A percentile compares a stretch with the other conserved stretches of the same genome.
phyloP scores from a whole-genome alignment of 129 eudicot genomes.

The Chrysanthemum lavandulifolium region DNA sequence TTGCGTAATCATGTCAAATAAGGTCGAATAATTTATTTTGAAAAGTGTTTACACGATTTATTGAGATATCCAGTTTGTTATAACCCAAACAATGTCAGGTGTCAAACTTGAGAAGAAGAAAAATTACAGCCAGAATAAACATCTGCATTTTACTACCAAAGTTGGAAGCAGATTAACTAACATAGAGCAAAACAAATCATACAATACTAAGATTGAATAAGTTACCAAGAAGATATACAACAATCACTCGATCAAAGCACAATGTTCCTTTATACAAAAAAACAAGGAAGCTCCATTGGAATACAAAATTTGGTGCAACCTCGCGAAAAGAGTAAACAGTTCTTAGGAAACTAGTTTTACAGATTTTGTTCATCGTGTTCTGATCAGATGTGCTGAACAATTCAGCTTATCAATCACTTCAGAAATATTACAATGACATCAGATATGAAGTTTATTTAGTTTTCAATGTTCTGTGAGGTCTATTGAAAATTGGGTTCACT shows the following conservation, averaged over 20 bases:
- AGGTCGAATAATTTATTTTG: too few relatives aligned
- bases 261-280: constrained; percentile 26
- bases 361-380: constrained; percentile 13
- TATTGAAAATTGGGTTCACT: constrained; percentile 53
- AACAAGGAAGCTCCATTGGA: constrained; percentile 35
- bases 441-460: constrained; percentile 26
- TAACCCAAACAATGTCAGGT: background rate
- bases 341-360: constrained; percentile 1
- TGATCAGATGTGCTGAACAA: constrained; percentile 15
- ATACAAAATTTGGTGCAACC: constrained; percentile 50
- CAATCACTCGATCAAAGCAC: background rate
- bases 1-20: too few relatives aligned
- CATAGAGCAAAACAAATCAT: background rate
- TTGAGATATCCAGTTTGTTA: too few relatives aligned
- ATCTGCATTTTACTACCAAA: background rate
- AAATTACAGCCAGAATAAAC: background rate
- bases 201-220: background rate
- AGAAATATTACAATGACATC: background rate
- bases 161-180: background rate
- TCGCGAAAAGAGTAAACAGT: constrained; percentile 14
- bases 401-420: constrained; percentile 13
- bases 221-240: constrained; percentile 3
- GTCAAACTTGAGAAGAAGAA: background rate
- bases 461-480: constrained; percentile 32
- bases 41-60: too few relatives aligned